Conservation (phyloP, 139 green algal species). For the Haematococcus lacustris region DNA sequence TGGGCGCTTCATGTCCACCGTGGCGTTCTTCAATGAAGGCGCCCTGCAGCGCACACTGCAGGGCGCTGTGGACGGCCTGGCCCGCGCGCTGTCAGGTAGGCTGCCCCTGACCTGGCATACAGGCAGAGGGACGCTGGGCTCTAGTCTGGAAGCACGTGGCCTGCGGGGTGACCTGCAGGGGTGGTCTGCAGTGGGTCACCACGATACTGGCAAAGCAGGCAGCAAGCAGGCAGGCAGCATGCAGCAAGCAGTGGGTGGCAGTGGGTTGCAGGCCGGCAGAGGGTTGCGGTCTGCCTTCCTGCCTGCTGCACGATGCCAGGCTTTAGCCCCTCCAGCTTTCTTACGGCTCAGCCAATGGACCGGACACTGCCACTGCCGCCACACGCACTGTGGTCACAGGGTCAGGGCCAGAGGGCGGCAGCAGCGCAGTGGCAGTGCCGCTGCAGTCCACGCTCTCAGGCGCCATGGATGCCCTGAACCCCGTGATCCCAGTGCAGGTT, state of each 20-base stretch:
- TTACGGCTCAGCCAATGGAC: no score
- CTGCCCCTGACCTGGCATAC: not conserved
- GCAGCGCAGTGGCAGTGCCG: not conserved
- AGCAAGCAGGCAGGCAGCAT: no score
- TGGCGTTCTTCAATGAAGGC: conserved; percentile 68
- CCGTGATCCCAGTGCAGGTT: conserved; percentile 4
- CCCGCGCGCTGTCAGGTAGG: not conserved
- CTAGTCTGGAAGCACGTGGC: no score
- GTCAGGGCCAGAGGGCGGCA: not conserved
- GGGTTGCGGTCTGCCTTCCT: not conserved
- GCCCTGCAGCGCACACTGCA: conserved; percentile 14
- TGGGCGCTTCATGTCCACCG: conserved; percentile 64
- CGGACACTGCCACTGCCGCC: not conserved
- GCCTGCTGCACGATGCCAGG: not conserved
- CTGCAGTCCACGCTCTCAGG: not conserved
- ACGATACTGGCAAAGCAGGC: no score
- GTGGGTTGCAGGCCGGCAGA: no score
- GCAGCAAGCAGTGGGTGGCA: no score
- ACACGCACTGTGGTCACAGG: not conserved
- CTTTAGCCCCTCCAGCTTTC: not conserved
- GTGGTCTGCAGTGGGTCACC: no score
- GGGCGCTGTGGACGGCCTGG: not conserved
- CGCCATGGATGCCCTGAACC: not conserved
- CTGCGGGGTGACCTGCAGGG: no score
- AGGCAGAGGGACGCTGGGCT: no score